phyloP scores from a whole-genome alignment of 805 yeast species.

The Kodamaea kaohsiungensis region DNA sequence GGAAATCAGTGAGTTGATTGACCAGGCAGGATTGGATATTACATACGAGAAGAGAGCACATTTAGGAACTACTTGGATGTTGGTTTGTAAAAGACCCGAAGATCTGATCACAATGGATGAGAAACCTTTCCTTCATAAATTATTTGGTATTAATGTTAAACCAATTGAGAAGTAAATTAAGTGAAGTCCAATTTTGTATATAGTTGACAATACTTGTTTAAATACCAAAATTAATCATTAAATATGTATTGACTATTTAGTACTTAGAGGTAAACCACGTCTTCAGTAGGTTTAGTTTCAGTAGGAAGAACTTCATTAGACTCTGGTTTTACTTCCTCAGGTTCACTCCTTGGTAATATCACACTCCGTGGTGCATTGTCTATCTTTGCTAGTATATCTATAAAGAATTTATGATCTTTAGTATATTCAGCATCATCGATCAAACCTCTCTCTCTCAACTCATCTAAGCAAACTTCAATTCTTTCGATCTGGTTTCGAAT shows the following conservation, averaged over 20 bases:
- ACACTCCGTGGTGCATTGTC: neutral
- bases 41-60: slow-evolving; percentile 80
- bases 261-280: slow-evolving; percentile 1
- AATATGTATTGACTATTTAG: neutral
- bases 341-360: neutral
- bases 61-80: slow-evolving; percentile 90
- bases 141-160: slow-evolving; percentile 38
- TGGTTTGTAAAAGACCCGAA: slow-evolving; percentile 73
- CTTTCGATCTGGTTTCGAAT: slow-evolving; percentile 51
- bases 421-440: neutral
- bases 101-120: slow-evolving; percentile 52
- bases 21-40: slow-evolving; percentile 79
- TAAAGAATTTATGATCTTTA: neutral
- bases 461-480: slow-evolving; percentile 46
- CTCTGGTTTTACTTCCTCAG: neutral
- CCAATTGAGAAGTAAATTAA: slow-evolving; percentile 21
- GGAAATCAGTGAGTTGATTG: slow-evolving; percentile 86
- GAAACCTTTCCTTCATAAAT: slow-evolving; percentile 42
- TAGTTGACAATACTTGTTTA: neutral
- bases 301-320: neutral
- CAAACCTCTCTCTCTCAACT: slow-evolving; percentile 44
- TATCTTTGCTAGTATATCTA: neutral
- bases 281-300: neutral
- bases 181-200: neutral
- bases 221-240: neutral